Percentiles rank a stretch among this genome's conserved stretches.
phyloP scores from a whole-genome alignment of 306 rosid genomes.

The Astragalus glycyphyllos region DNA sequence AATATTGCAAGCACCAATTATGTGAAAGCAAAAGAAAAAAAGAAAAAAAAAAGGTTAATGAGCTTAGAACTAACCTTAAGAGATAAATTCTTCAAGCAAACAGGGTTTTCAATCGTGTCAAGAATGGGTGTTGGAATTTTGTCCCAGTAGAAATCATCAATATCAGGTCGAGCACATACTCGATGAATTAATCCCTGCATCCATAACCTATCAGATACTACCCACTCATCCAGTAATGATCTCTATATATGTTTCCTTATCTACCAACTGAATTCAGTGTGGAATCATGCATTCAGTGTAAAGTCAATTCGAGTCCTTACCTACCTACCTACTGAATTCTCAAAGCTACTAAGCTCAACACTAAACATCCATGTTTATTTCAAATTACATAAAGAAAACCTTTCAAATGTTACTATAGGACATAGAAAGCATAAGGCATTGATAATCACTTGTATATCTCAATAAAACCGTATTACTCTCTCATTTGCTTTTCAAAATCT shows the following conservation, averaged over 20 bases:
- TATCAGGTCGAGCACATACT: constrained; percentile 58
- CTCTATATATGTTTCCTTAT: constrained; percentile 4
- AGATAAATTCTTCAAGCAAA: constrained; percentile 87
- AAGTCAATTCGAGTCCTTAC: constrained; percentile 6
- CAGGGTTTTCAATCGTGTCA: constrained; percentile 80
- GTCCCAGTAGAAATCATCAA: constrained; percentile 70
- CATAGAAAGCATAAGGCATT: background rate
- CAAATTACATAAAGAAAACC: background rate
- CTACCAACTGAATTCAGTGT: background rate
- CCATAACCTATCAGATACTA: constrained; percentile 38
- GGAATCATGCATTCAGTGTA: background rate
- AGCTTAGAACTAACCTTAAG: constrained; percentile 56
- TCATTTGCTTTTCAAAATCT: background rate
- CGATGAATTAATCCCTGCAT: constrained; percentile 61
- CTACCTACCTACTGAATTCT: background rate
- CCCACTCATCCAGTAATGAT: constrained; percentile 26
- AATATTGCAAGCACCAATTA: constrained; percentile 24
- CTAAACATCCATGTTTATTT: background rate
- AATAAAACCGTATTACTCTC: background rate
- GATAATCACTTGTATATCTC: background rate
- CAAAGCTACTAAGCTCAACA: constrained; percentile 7
- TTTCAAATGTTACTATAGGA: background rate
- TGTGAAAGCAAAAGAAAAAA: constrained; percentile 24
- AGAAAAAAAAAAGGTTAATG: constrained; percentile 12
- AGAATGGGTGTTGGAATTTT: constrained; percentile 77